Percentiles rank a stretch among this genome's conserved stretches.
These are phyloP conservation scores for Serendipita sp. DNA, from an alignment of 768 basidiomycete species.

Conservation along the genomic window DNA sequence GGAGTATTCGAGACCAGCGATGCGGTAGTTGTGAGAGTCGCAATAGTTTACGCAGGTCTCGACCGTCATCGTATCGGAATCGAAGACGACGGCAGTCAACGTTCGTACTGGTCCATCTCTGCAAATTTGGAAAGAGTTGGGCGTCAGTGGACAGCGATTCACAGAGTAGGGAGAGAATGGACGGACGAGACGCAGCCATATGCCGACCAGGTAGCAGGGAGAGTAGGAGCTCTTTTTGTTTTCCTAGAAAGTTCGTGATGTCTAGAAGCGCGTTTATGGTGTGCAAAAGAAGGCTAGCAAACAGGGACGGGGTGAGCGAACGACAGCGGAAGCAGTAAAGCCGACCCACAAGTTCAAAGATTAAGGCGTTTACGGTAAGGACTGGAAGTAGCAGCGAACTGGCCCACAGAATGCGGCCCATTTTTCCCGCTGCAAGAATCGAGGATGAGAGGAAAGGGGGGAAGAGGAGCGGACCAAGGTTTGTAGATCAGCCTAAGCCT, in stretches of 20 bases:
- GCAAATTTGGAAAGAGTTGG: neutral
- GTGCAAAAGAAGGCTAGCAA: neutral
- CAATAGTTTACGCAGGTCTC: constrained; percentile 34
- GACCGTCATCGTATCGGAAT: constrained; percentile 43
- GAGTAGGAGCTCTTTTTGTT: constrained; percentile 6
- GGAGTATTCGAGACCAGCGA: constrained; percentile 55
- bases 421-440: neutral
- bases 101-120: constrained; percentile 48
- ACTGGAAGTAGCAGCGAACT: neutral
- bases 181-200: constrained; percentile 15
- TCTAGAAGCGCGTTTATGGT: neutral
- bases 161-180: neutral
- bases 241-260: neutral
- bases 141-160: neutral
- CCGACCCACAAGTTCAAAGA: constrained; percentile 2
- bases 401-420: neutral
- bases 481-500: neutral
- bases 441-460: neutral
- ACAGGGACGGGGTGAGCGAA: neutral
- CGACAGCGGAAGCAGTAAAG: neutral
- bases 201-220: constrained; percentile 16
- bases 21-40: constrained; percentile 33
- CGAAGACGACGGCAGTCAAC: constrained; percentile 31
- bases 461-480: neutral
- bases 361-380: neutral